A percentile compares a stretch with the other conserved stretches of the same genome.
Evolutionary conservation across 2,329 filamentous ascomycete genomes (phyloP).

Genomic region (Pseudocercospora fijiensis): DNA sequence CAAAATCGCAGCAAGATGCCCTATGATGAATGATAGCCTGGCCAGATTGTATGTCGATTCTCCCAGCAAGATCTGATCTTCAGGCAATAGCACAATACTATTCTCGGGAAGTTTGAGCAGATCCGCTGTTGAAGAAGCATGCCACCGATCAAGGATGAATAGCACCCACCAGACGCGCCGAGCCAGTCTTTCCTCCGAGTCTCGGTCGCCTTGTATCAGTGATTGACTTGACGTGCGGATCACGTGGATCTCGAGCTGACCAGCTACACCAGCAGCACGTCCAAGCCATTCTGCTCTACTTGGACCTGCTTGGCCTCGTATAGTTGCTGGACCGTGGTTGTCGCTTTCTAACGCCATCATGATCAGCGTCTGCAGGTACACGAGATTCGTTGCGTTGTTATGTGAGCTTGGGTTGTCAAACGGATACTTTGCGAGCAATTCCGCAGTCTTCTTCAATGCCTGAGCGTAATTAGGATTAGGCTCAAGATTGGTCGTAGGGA

Average conservation of each 20-base stretch:
- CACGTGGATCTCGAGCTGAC: conserved; percentile 62
- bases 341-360: conserved; percentile 67
- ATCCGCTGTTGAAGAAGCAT: conserved; percentile 65
- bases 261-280: conserved; percentile 64
- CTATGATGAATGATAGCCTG: conserved; percentile 62
- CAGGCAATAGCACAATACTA: conserved; percentile 59
- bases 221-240: conserved; percentile 44
- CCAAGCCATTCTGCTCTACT: conserved; percentile 60
- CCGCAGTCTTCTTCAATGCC: conserved; percentile 44
- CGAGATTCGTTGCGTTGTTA: conserved; percentile 45
- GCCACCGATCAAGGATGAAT: conserved; percentile 70
- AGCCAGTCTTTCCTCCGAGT: conserved; percentile 62
- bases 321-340: conserved; percentile 51
- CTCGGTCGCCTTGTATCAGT: conserved; percentile 50
- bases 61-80: conserved; percentile 61
- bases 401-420: conserved; percentile 46
- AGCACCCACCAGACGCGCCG: conserved; percentile 71
- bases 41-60: conserved; percentile 64
- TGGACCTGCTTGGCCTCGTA: conserved; percentile 48
- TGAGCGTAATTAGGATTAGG: conserved; percentile 39
- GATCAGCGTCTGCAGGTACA: conserved; percentile 66
- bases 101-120: conserved; percentile 63
- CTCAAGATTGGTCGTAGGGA: conserved; percentile 43
- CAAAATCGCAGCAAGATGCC: conserved; percentile 53
- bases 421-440: conserved; percentile 46